Evolutionary conservation across 306 rosid species (phyloP), one percentile per base, ranked within the genome.

Genomic region (Hippophae gyantsensis): DNA sequence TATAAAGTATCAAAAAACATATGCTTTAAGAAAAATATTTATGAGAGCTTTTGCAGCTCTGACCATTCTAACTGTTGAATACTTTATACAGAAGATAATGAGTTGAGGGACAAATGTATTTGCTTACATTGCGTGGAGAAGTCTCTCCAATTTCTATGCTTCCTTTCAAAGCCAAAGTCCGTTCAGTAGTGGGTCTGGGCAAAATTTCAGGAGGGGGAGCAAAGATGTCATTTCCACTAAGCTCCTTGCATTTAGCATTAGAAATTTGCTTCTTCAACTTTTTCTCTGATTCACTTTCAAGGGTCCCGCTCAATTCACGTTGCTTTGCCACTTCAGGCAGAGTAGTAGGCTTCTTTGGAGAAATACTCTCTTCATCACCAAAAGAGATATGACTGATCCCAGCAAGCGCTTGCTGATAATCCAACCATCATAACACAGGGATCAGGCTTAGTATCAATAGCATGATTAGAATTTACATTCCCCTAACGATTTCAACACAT

Each of bases 341-440:
- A 40, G 84, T 64, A 38, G 78, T 51, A 32, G 96, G 95, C 78
- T 83, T 88, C 67, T 82, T 92, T 1, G 95, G 95, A 57, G 96
- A 78, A 66, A 88, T 45, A 52, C 77, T 52, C 40, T 81, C 95
- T 62, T 88, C 96, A 52, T 92, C 96, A 1, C 86, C 83, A 61
- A 92, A 92, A 53, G 99, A 88, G 69, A 92, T 92, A 72, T 92
- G 96, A 69, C 99, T 92, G 55, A 92, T 88, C 61, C 99, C 99
- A 8, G 81, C 79, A 61, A 82, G 42, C 5, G 93, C 69, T 88
- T 92, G 99, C 99, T 92, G 76, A 68, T 73, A 73, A 42, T 73
- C 65, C 71, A 52, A 65, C 63, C 61, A 65, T 43, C 45, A 60
- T 44, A 54, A 70, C 56, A 45, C 23, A 52, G 12, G 43, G 54